Base-by-base conservation (phyloP, 352 stramenopile species). In the Pythium vanterpoolii region DNA sequence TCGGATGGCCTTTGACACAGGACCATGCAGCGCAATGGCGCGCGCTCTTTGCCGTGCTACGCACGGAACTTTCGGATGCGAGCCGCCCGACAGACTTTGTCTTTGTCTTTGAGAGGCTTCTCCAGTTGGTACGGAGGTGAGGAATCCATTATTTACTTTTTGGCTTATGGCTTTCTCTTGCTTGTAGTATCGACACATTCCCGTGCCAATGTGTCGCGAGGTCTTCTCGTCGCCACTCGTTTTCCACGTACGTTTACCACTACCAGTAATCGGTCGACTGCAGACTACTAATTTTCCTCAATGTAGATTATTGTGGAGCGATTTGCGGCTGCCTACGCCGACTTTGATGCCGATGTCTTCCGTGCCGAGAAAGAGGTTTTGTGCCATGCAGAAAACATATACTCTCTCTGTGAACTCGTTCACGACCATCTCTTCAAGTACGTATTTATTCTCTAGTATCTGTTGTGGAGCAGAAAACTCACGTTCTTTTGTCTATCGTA, bases 321-420 rank as follows among this genome's bases (percentile, higher is more conserved):
- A n/a, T 80, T 90, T 30, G 77, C 74, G 1, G 64, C 67, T 19
- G 70, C 72, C 14, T 84, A 86, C 55, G 66, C 74, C 27, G 68
- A 67, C 2, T 72, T 79, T 43, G 73, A 88, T 45, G 67, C 64
- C 11, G 79, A 87, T 21, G 44, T 85, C 14, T 93, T 93, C 53
- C 87, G 84, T 42, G 51, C 86, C 14, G 79, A 93, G 50, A 83
- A 78, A 33, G 83, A 90, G 30, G 64, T 86, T 36, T 51, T 93
- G 58, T 83, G 68, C 45, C 71, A 78, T 55, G 65, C 61, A 0
- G 83, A 89, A 14, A 77, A 76, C 19, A 71, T 88, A 26, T 86
- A 72, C 48, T 72, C 81, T 13, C 75, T 72, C 21, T 87, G 77
- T 42, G 11, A 65, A 38, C 21, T 86, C 40, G 40, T 93, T 3